Conservation (phyloP, 2,329 filamentous ascomycete genomes). For the Penicillium sp. region DNA sequence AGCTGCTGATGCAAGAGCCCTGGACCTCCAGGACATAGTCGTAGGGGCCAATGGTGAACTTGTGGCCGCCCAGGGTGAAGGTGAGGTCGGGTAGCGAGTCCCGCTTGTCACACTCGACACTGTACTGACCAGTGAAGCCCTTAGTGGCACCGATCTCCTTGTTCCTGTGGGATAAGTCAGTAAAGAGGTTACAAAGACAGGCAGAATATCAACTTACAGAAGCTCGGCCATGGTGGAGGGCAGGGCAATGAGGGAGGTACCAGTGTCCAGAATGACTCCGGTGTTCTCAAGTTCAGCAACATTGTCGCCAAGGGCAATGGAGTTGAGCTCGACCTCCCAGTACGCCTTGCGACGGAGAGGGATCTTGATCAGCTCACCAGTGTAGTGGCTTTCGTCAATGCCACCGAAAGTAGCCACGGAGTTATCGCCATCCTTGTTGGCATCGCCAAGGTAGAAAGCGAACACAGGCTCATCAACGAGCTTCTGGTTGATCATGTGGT, state of each 20-base stretch:
- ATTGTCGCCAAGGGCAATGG: conserved; percentile 83
- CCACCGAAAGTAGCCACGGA: conserved; percentile 92
- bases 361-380: conserved; percentile 86
- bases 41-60: conserved; percentile 83
- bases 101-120: conserved; percentile 82
- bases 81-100: conserved; percentile 82
- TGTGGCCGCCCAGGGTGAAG: conserved; percentile 84
- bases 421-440: conserved; percentile 66
- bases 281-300: conserved; percentile 89
- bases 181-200: neutral
- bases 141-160: conserved; percentile 98
- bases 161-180: conserved; percentile 55
- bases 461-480: conserved; percentile 91
- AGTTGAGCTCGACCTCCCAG: conserved; percentile 97
- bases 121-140: conserved; percentile 95
- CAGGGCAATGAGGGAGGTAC: conserved; percentile 94
- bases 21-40: conserved; percentile 97
- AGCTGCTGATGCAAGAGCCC: conserved; percentile 93
- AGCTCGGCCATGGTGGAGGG: conserved; percentile 89
- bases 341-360: conserved; percentile 97
- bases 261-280: conserved; percentile 95
- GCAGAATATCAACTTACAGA: conserved; percentile 51
- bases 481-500: conserved; percentile 88
- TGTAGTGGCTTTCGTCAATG: conserved; percentile 75
- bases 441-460: conserved; percentile 87